These are phyloP conservation scores for Hypoxylon sp. DNA, from an alignment of 2,329 filamentous ascomycete species.

Conservation along the genomic window DNA sequence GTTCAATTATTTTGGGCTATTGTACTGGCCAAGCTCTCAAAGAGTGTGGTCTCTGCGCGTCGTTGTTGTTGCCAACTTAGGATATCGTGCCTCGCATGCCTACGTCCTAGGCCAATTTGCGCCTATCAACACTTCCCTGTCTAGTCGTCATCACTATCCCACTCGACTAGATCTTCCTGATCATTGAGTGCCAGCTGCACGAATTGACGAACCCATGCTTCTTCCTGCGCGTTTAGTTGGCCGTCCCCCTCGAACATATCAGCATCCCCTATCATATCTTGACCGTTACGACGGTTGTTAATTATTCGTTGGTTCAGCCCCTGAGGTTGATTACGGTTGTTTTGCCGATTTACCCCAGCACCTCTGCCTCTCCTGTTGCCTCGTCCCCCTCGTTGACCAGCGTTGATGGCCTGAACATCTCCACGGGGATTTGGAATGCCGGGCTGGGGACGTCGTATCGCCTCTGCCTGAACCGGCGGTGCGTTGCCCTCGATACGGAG, in stretches of 20 bases:
- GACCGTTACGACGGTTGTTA: conserved; percentile 46
- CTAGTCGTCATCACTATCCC: conserved; percentile 60
- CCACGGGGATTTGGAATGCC: conserved; percentile 42
- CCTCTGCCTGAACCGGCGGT: conserved; percentile 48
- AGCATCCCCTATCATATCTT: conserved; percentile 45
- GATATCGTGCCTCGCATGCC: conserved; percentile 46
- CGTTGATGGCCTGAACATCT: conserved; percentile 49
- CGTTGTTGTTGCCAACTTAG: conserved; percentile 45
- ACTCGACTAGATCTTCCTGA: conserved; percentile 64
- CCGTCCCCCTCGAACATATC: conserved; percentile 46
- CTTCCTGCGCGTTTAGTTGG: conserved; percentile 63
- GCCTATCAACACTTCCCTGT: conserved; percentile 38
- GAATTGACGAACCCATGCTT: conserved; percentile 69
- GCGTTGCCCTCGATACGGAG: conserved; percentile 65
- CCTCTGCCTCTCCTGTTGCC: conserved; percentile 53
- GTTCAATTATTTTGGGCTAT: conserved; percentile 47
- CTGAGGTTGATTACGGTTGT: conserved; percentile 52
- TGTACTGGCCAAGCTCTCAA: conserved; percentile 38
- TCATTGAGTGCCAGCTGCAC: conserved; percentile 69
- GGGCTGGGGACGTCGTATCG: conserved; percentile 49
- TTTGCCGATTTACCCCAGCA: conserved; percentile 47
- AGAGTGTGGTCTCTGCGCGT: conserved; percentile 33
- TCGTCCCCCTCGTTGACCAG: conserved; percentile 53
- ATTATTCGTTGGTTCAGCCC: conserved; percentile 45
- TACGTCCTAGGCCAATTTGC: conserved; percentile 36